Evolutionary conservation across 2,329 filamentous ascomycete genomes (phyloP).

Genomic region (Ramichloridium luteum): DNA sequence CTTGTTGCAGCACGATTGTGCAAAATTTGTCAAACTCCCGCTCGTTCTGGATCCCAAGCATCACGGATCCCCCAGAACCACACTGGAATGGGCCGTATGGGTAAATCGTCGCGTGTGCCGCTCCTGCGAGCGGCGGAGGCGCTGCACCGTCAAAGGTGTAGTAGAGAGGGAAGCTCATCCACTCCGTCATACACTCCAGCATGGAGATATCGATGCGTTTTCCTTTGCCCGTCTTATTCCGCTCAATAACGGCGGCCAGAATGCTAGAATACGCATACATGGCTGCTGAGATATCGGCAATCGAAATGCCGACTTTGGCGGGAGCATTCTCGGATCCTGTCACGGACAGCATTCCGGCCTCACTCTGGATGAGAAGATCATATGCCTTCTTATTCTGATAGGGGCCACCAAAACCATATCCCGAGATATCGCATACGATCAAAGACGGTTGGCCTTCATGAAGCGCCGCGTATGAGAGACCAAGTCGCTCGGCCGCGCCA

Average conservation of each 20-base stretch:
- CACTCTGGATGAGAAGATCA: conserved; percentile 95
- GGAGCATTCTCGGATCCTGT: conserved; percentile 75
- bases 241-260: conserved; percentile 71
- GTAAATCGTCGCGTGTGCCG: conserved; percentile 44
- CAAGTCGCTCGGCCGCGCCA: conserved; percentile 74
- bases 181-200: conserved; percentile 47
- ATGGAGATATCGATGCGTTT: conserved; percentile 44
- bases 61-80: conserved; percentile 36
- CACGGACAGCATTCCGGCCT: conserved; percentile 38
- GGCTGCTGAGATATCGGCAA: conserved; percentile 89
- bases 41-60: conserved; percentile 48
- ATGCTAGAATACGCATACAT: conserved; percentile 89
- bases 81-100: conserved; percentile 45
- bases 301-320: conserved; percentile 91
- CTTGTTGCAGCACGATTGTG: conserved; percentile 32
- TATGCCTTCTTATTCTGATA: conserved; percentile 85
- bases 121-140: conserved; percentile 35
- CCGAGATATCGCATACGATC: conserved; percentile 90
- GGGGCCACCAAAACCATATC: conserved; percentile 88
- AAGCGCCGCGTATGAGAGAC: conserved; percentile 73
- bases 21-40: conserved; percentile 43
- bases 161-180: conserved; percentile 58
- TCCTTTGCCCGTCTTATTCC: conserved; percentile 38
- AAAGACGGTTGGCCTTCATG: conserved; percentile 67
- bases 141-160: conserved; percentile 38